These are phyloP conservation scores for barrel medic (Medicago truncatula) DNA, from an alignment of 306 rosid genomes.

Conservation along the genomic window MtrunA17r5.0-ANR NC_053048.1:52674501-52675000, in stretches of 20 bases:
- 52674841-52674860: not conserved
- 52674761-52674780: conserved; percentile 71
- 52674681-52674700: conserved; percentile 42
- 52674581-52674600: conserved; percentile 41
- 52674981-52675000: conserved; percentile 75
- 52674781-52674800: conserved; percentile 71
- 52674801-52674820: conserved; percentile 47
- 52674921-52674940: conserved; percentile 85
- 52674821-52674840: not conserved
- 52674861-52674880: not conserved
- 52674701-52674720: conserved; percentile 48
- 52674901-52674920: conserved; percentile 86
- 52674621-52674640: conserved; percentile 38
- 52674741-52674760: conserved; percentile 41
- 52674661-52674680: not conserved
- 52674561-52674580: conserved; percentile 40
- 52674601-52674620: conserved; percentile 43
- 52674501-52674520: conserved; percentile 32
- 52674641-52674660: conserved; percentile 15
- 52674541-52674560: conserved; percentile 48
- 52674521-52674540: conserved; percentile 46
- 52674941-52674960: conserved; percentile 64
- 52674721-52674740: conserved; percentile 55
- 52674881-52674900: conserved; percentile 50
- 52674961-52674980: conserved; percentile 67